These are phyloP conservation scores for Oryza longistaminata DNA, from an alignment of 176 grass and related monocot genomes.

Conservation along the genomic window DNA sequence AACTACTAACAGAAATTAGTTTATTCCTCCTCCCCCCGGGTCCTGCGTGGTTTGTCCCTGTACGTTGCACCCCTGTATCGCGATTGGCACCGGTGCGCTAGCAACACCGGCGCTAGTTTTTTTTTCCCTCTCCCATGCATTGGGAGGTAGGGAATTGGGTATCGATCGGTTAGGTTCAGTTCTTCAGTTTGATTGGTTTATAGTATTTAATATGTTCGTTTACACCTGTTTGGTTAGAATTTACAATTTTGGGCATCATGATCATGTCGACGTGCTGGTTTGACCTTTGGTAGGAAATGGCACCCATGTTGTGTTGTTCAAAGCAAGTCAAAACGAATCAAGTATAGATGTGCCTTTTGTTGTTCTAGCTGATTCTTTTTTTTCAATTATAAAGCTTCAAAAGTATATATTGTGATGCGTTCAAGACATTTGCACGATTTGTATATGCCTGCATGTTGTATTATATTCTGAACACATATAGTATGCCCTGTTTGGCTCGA, in stretches of 20 bases:
- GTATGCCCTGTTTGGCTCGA: not conserved
- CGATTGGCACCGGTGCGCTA: no score
- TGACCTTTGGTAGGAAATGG: not conserved
- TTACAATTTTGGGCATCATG: not conserved
- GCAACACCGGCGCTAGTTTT: not conserved
- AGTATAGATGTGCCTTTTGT: not conserved
- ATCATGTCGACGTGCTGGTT: not conserved
- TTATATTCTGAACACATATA: not conserved
- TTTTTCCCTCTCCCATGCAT: not conserved
- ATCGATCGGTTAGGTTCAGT: not conserved
- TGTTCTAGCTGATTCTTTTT: not conserved
- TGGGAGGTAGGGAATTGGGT: not conserved
- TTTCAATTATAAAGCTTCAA: not conserved
- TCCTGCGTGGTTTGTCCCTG: no score
- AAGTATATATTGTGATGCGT: not conserved
- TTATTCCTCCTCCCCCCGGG: no score
- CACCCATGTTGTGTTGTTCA: not conserved
- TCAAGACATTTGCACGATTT: not conserved
- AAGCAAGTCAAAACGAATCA: not conserved
- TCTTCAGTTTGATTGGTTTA: not conserved
- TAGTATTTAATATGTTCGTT: not conserved
- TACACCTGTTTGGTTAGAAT: not conserved
- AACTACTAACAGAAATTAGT: no score
- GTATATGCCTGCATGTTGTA: not conserved
- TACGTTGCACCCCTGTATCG: no score